phyloP scores from a whole-genome alignment of 441 rosid genomes.

The Metrosideros polymorpha region DNA sequence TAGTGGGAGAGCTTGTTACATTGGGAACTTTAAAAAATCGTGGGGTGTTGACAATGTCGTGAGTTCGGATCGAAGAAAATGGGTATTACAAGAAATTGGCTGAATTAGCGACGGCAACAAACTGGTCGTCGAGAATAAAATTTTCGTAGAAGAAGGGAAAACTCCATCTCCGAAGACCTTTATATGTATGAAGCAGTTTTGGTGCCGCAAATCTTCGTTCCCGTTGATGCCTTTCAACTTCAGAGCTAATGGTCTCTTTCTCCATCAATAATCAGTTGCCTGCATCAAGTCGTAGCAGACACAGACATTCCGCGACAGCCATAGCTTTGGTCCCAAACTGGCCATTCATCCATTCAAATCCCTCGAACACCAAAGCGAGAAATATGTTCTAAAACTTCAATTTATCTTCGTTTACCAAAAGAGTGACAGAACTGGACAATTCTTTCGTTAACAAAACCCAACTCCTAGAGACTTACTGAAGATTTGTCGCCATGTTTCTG shows the following conservation, averaged over 20 bases:
- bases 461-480: background rate
- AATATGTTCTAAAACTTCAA: background rate
- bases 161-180: background rate
- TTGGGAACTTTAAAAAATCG: background rate
- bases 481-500: background rate
- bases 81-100: background rate
- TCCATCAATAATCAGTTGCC: background rate
- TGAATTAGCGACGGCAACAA: background rate
- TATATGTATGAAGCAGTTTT: too few relatives aligned
- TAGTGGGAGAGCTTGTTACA: background rate
- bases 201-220: too few relatives aligned
- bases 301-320: background rate
- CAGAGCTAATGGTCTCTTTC: background rate
- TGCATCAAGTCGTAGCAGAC: background rate
- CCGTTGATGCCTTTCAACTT: background rate
- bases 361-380: background rate
- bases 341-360: background rate
- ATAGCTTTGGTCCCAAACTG: background rate
- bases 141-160: background rate
- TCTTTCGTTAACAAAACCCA: background rate
- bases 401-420: background rate
- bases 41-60: background rate
- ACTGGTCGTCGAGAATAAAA: background rate
- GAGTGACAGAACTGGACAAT: background rate
- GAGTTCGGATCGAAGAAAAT: background rate